These are phyloP conservation scores for Sclerotinia spermophila DNA, from an alignment of 2,329 filamentous ascomycete genomes.

Conservation along the genomic window DNA sequence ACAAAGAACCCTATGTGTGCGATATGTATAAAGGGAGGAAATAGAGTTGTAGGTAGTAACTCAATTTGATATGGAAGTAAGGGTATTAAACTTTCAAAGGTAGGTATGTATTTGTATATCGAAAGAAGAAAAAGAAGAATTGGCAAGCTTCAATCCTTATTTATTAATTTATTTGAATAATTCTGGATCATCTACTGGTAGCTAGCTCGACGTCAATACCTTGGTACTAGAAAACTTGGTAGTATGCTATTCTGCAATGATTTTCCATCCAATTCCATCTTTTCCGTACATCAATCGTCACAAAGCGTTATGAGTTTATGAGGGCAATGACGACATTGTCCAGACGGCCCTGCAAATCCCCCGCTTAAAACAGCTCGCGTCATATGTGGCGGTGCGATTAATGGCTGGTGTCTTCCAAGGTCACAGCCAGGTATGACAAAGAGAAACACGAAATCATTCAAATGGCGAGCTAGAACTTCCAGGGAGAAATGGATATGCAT, in stretches of 20 bases:
- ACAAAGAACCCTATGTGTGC: neutral
- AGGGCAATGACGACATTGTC: neutral
- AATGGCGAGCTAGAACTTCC: neutral
- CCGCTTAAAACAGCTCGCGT: neutral
- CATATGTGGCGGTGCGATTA: constrained; percentile 1
- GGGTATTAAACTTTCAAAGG: neutral
- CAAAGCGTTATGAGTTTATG: neutral
- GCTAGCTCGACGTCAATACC: neutral
- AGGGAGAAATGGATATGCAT: neutral
- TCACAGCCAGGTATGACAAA: neutral
- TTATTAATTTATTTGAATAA: neutral
- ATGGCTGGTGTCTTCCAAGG: neutral
- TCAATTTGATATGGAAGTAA: constrained; percentile 1
- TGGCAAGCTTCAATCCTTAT: neutral
- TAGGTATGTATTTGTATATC: neutral
- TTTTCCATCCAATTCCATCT: neutral
- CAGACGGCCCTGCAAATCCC: neutral
- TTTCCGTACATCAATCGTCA: neutral
- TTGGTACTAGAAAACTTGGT: neutral
- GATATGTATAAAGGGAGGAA: neutral
- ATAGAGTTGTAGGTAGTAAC: neutral
- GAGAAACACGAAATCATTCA: neutral
- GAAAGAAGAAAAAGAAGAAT: neutral
- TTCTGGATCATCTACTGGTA: neutral
- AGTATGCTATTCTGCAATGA: neutral